Evolutionary conservation across 2,329 filamentous ascomycete genomes (phyloP).

Genomic region (Cladophialophora chaetospira): DNA sequence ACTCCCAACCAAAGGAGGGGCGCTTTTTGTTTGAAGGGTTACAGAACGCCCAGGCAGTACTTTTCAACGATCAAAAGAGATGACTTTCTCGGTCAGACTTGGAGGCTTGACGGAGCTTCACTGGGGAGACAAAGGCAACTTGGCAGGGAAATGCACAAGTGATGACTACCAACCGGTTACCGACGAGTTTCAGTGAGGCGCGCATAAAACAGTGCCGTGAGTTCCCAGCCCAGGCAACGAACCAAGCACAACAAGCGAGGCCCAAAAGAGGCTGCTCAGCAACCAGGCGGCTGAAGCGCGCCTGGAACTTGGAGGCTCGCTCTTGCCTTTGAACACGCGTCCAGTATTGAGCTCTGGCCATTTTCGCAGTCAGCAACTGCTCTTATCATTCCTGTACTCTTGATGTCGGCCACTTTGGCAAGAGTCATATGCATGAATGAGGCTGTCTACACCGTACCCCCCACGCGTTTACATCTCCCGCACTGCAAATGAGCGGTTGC

Average conservation of each 20-base stretch:
- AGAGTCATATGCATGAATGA: neutral
- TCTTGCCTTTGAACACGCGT: neutral
- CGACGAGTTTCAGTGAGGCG: neutral
- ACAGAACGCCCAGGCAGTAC: too few relatives aligned
- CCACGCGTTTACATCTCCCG: neutral
- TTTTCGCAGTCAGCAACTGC: neutral
- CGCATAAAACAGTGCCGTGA: neutral
- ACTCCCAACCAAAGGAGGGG: neutral
- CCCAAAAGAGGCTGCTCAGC: constrained; percentile 3
- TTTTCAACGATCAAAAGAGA: neutral
- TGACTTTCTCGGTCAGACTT: too few relatives aligned
- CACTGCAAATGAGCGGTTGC: neutral
- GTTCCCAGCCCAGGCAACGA: too few relatives aligned
- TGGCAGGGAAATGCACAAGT: neutral
- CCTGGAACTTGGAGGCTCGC: neutral
- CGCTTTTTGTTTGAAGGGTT: too few relatives aligned
- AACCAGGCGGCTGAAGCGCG: neutral
- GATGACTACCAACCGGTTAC: neutral
- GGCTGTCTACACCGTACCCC: neutral
- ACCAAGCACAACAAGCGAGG: constrained; percentile 3
- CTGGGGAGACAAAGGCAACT: too few relatives aligned
- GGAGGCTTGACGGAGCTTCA: too few relatives aligned
- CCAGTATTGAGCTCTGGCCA: neutral
- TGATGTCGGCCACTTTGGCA: too few relatives aligned
- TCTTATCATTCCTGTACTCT: too few relatives aligned